Conservation (phyloP, 208 protist species). For the Wallacemonas sp. region DNA sequence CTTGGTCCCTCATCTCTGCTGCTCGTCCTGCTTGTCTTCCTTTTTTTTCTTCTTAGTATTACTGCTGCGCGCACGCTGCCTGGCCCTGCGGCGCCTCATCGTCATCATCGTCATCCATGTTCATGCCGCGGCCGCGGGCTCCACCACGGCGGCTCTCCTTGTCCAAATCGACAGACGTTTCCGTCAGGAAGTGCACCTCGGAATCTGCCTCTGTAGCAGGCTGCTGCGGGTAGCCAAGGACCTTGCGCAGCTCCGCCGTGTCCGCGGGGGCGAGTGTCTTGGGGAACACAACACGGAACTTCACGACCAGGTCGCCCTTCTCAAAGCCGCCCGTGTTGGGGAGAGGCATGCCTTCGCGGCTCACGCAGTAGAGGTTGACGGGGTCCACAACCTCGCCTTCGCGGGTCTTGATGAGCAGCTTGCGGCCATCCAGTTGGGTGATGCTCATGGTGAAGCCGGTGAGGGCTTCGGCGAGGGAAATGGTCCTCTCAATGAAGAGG, state of each 20-base stretch:
- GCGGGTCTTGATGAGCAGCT: constrained; percentile 71
- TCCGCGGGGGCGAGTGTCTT: constrained; percentile 45
- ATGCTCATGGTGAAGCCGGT: constrained; percentile 91
- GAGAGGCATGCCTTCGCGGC: constrained; percentile 93
- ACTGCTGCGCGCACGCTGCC: constrained; percentile 83
- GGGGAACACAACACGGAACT: constrained; percentile 92
- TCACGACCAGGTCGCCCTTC: constrained; percentile 87
- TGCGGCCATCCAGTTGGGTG: constrained; percentile 91
- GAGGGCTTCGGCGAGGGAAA: constrained; percentile 94
- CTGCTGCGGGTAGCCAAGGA: constrained; percentile 78
- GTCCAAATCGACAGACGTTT: constrained; percentile 79
- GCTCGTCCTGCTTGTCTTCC: constrained; percentile 5
- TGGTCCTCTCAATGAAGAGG: constrained; percentile 92
- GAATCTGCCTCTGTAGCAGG: constrained; percentile 28
- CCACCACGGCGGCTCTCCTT: constrained; percentile 52
- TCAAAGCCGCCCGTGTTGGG: constrained; percentile 88
- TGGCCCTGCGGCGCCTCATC: constrained; percentile 61
- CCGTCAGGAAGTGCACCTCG: constrained; percentile 52
- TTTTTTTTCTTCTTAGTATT: constrained; percentile 21
- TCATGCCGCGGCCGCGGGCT: constrained; percentile 12
- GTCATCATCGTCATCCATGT: constrained; percentile 63
- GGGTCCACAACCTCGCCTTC: constrained; percentile 84
- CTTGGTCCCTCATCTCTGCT: not conserved
- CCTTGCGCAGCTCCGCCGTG: constrained; percentile 54
- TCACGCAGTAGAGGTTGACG: constrained; percentile 76